Percentiles rank a stretch among this genome's conserved stretches.
These are phyloP conservation scores for Geum urbanum DNA, from an alignment of 306 rosid species.

Conservation along the genomic window DNA sequence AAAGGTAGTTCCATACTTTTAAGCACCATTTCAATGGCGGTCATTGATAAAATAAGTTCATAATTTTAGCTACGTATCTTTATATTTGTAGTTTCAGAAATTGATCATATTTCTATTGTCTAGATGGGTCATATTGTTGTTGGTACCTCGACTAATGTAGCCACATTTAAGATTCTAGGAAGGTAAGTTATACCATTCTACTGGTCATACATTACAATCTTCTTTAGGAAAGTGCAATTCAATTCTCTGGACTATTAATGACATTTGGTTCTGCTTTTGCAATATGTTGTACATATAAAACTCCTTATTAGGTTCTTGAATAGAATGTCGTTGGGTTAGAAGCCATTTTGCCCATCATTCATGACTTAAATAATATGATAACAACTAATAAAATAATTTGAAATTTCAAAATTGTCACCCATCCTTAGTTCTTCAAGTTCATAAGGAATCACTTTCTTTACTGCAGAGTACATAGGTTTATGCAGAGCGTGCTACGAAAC, in stretches of 20 bases:
- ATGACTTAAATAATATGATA: background rate
- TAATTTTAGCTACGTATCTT: background rate
- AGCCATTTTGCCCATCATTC: background rate
- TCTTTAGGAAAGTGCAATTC: background rate
- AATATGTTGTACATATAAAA: background rate
- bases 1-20: too few relatives aligned
- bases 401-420: background rate
- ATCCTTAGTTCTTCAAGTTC: background rate
- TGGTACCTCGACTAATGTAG: constrained; percentile 95
- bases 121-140: constrained; percentile 81
- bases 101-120: constrained; percentile 26
- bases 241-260: background rate
- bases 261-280: background rate
- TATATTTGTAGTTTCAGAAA: background rate
- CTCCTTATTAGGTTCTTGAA: background rate
- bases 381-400: background rate
- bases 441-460: constrained; percentile 12
- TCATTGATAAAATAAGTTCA: constrained; percentile 63
- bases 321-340: background rate
- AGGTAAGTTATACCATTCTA: constrained; percentile 44
- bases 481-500: too few relatives aligned
- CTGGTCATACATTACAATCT: background rate
- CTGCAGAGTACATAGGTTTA: constrained; percentile 43
- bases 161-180: constrained; percentile 92
- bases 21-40: constrained; percentile 85